Percentiles rank a stretch among this genome's conserved stretches.
Evolutionary conservation across 2,329 filamentous ascomycete genomes (phyloP).

Genomic region (Apiospora marii): DNA sequence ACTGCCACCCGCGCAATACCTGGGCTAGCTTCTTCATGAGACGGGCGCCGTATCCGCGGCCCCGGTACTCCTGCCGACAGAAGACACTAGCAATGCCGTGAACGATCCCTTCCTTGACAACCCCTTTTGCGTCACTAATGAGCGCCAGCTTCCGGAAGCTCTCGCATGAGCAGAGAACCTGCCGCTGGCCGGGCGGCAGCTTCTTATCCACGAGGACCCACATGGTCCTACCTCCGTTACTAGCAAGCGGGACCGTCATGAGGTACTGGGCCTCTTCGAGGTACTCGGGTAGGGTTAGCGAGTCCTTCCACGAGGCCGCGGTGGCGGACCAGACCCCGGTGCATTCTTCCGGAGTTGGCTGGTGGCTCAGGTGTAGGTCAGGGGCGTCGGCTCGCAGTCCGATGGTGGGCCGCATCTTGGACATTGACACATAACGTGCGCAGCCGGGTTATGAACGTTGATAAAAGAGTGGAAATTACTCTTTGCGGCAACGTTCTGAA

Average conservation of each 20-base stretch:
- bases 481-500: neutral
- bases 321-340: constrained; percentile 30
- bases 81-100: constrained; percentile 86
- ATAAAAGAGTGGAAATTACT: too few relatives aligned
- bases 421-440: neutral
- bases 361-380: constrained; percentile 26
- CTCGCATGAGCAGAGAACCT: constrained; percentile 70
- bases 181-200: constrained; percentile 46
- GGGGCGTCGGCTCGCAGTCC: constrained; percentile 26
- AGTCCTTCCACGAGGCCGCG: constrained; percentile 29
- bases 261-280: constrained; percentile 66
- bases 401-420: constrained; percentile 7
- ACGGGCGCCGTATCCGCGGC: constrained; percentile 77
- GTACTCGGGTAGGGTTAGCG: constrained; percentile 50
- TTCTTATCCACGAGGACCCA: constrained; percentile 67
- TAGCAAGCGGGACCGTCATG: constrained; percentile 64
- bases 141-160: constrained; percentile 67
- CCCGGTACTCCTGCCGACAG: constrained; percentile 70
- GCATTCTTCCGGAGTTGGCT: constrained; percentile 30
- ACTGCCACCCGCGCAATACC: neutral
- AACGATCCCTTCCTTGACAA: constrained; percentile 63
- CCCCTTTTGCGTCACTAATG: constrained; percentile 47
- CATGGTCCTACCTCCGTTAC: constrained; percentile 64
- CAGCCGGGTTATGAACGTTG: too few relatives aligned
- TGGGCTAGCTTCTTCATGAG: constrained; percentile 74